Evolutionary conservation across 768 basidiomycete species (phyloP), one percentile per base, ranked within the genome.

Genomic region (Lepiota brunneoincarnata): DNA sequence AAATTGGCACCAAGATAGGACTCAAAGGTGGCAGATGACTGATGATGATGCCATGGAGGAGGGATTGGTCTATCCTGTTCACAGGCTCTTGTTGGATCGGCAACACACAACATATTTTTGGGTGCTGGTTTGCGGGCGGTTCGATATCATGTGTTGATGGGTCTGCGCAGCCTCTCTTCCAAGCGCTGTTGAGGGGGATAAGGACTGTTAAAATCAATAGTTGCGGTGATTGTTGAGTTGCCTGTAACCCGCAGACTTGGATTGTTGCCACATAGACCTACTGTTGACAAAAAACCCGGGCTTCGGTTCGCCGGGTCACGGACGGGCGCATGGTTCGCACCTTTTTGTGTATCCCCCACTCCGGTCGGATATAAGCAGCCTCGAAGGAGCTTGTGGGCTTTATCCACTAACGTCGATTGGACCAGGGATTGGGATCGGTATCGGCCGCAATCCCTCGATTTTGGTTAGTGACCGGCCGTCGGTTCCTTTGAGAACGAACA

Each of bases 321-420:
- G 39, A 40, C 39, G 9, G 21, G 21, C n/a, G 41, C 26, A 28
- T 28, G 26, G 7, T 4, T 28, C 26, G 26, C 7, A 4, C 26
- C 26, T 28, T 28, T 28, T 28, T 3, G 26, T 28, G 4, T 4
- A 28, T 7, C 26, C 26, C 26, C 26, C 26, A 3, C 7, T 28
- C 26, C 7, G 18, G 41, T 39, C 49, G 49, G 49, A 51, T 28
- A 51, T 51, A 51, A 51, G 39, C 49, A 41, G 39, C 17, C 38
- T 35, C 18, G 12, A 18, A 50, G 15, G 28, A 18, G 18, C 28
- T 35, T 21, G 49, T 36, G 39, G 42, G 39, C 14, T 23, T 37
- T 14, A 10, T 3, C 39, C 4, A 24, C 6, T 21, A 14, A 7
- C 18, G 28, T 40, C 24, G 20, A 15, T 45, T 39, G 28, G 26